Evolutionary conservation across 148 eudicot genomes (phyloP).

Genomic region (Polygonum maritimum): DNA sequence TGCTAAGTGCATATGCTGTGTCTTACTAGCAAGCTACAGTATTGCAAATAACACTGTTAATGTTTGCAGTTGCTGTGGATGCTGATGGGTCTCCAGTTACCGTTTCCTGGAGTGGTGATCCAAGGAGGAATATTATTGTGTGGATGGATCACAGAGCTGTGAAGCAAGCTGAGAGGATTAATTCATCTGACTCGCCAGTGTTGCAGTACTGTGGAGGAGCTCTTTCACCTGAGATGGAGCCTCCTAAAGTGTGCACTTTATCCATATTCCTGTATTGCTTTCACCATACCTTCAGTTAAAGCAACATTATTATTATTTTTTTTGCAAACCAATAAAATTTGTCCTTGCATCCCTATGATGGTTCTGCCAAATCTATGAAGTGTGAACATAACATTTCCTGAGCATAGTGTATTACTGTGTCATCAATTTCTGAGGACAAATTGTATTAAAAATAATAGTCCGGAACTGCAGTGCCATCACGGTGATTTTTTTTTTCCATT

Average conservation of each 20-base stretch:
- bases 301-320: not conserved
- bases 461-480: not conserved
- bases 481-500: not conserved
- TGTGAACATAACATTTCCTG: not conserved
- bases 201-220: slow-evolving; percentile 95
- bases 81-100: slow-evolving; percentile 89
- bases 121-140: slow-evolving; percentile 91
- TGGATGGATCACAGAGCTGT: slow-evolving; percentile 99
- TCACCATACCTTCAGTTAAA: not conserved
- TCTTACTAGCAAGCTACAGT: not conserved
- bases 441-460: not conserved
- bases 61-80: slow-evolving; percentile 82
- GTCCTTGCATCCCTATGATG: not conserved
- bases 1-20: slow-evolving; percentile 3
- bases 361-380: not conserved
- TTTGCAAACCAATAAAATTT: not conserved
- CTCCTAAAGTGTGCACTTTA: slow-evolving; percentile 70
- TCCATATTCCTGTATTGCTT: not conserved
- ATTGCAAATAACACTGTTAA: not conserved
- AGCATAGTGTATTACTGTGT: not conserved
- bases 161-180: slow-evolving; percentile 93
- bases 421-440: not conserved
- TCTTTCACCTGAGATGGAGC: slow-evolving; percentile 98
- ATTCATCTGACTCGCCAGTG: slow-evolving; percentile 77
- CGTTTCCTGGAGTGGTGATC: slow-evolving; percentile 95